Conservation (phyloP, 1,284 basidiomycete genomes). For the Boletus subluridellus region DNA sequence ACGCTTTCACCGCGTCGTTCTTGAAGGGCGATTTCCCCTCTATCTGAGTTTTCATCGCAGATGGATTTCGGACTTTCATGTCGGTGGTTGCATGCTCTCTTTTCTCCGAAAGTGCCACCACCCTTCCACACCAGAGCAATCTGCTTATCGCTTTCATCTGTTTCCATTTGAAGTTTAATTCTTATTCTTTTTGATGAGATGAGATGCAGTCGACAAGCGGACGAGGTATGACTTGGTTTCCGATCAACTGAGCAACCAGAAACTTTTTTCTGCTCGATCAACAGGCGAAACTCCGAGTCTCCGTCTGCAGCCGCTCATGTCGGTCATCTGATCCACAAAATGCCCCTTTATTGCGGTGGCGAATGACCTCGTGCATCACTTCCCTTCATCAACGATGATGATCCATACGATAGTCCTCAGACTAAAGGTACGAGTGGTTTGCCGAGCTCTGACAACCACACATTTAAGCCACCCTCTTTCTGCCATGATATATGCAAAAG, state of each 20-base stretch:
- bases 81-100: slow-evolving; percentile 24
- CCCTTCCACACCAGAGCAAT: slow-evolving; percentile 16
- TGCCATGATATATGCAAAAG: slow-evolving; percentile 12
- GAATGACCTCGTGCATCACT: slow-evolving; percentile 27
- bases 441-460: slow-evolving; percentile 21
- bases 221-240: slow-evolving; percentile 13
- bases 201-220: slow-evolving; percentile 17
- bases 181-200: slow-evolving; percentile 15
- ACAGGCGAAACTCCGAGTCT: slow-evolving; percentile 19
- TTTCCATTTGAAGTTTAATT: slow-evolving; percentile 19
- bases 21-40: slow-evolving; percentile 19
- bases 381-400: slow-evolving; percentile 18
- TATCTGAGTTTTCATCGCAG: slow-evolving; percentile 32
- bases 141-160: slow-evolving; percentile 26
- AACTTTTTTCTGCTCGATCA: slow-evolving; percentile 24
- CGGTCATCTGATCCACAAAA: slow-evolving; percentile 16
- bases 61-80: slow-evolving; percentile 33
- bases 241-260: slow-evolving; percentile 17
- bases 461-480: slow-evolving; percentile 16
- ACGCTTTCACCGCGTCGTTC: slow-evolving; percentile 6
- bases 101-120: slow-evolving; percentile 29
- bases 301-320: slow-evolving; percentile 16
- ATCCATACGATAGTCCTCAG: slow-evolving; percentile 15
- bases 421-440: slow-evolving; percentile 18
- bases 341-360: slow-evolving; percentile 14